A percentile compares a stretch with the other conserved stretches of the same genome.
These are phyloP conservation scores for peach (Prunus persica) DNA, from an alignment of 306 rosid genomes.

Conservation along the genomic window Prunus_persica_NCBIv2 NC_034014.1:3952501-3953000, in stretches of 20 bases:
- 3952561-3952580: slow-evolving; percentile 54
- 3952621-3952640: slow-evolving; percentile 72
- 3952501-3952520: slow-evolving; percentile 43
- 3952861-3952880: slow-evolving; percentile 32
- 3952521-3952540: slow-evolving; percentile 27
- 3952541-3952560: slow-evolving; percentile 45
- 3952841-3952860: slow-evolving; percentile 62
- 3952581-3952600: slow-evolving; percentile 61
- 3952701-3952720: slow-evolving; percentile 19
- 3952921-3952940: slow-evolving; percentile 52
- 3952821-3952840: slow-evolving; percentile 37
- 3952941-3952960: slow-evolving; percentile 56
- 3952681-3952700: slow-evolving; percentile 22
- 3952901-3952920: slow-evolving; percentile 47
- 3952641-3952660: slow-evolving; percentile 42
- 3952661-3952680: slow-evolving; percentile 26
- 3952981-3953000: slow-evolving; percentile 53
- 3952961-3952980: slow-evolving; percentile 55
- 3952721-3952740: slow-evolving; percentile 18
- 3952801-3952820: background rate
- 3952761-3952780: slow-evolving; percentile 93
- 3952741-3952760: slow-evolving; percentile 53
- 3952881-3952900: slow-evolving; percentile 23
- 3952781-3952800: slow-evolving; percentile 40
- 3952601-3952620: slow-evolving; percentile 67